phyloP scores from a whole-genome alignment of 129 eudicot genomes.

The Escallonia herrerae region DNA sequence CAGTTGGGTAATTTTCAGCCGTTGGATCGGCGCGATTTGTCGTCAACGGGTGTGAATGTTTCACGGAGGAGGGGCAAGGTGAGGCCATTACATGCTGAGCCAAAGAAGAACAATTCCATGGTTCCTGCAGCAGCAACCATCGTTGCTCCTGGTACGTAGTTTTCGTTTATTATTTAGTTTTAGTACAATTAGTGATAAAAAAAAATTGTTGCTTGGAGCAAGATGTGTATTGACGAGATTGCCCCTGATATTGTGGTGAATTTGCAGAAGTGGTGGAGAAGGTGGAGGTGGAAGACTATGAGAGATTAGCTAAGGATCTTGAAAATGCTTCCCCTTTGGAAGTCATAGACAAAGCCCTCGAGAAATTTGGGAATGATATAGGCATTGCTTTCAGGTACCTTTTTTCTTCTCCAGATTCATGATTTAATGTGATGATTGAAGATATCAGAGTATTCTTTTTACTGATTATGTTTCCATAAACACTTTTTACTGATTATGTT shows the following conservation, averaged over 20 bases:
- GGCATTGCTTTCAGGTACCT: constrained; percentile 95
- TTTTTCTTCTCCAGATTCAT: neutral
- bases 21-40: constrained; percentile 34
- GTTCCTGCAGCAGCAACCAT: constrained; percentile 73
- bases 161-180: neutral
- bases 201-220: neutral
- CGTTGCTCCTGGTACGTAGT: constrained; percentile 55
- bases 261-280: constrained; percentile 52
- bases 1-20: constrained; percentile 49
- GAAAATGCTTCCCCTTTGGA: constrained; percentile 89
- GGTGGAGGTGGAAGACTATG: constrained; percentile 59
- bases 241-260: constrained; percentile 4
- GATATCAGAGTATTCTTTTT: too few species aligned
- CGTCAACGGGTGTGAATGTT: constrained; percentile 27
- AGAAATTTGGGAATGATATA: constrained; percentile 75
- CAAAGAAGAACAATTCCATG: constrained; percentile 60
- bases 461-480: too few species aligned
- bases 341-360: constrained; percentile 92
- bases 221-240: constrained; percentile 12
- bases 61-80: constrained; percentile 38
- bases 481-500: too few species aligned
- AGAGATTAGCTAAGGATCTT: constrained; percentile 63
- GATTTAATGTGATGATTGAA: too few species aligned
- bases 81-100: constrained; percentile 65
- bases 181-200: too few species aligned